A percentile compares a stretch with the other conserved stretches of the same genome.
Evolutionary conservation across 1,284 basidiomycete genomes (phyloP).

Genomic region (Pyrrhoderma lamaoense): DNA sequence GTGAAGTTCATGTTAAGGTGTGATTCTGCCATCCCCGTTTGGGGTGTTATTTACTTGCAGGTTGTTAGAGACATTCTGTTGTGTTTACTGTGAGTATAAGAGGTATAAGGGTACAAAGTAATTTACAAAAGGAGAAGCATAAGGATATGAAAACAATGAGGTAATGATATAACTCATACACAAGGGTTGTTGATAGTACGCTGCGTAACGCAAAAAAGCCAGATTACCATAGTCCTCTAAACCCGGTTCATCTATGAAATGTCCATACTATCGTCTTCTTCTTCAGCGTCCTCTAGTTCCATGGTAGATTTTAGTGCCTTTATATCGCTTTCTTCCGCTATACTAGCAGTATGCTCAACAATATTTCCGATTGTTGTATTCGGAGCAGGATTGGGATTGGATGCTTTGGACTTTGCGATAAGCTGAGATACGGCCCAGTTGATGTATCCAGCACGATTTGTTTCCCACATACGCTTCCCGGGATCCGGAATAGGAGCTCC

Average conservation of each 20-base stretch:
- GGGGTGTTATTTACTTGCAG: too few species aligned
- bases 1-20: too few species aligned
- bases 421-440: constrained; percentile 60
- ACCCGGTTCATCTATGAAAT: background rate
- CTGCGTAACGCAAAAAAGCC: too few species aligned
- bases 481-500: constrained; percentile 38
- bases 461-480: constrained; percentile 67
- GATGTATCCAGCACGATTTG: constrained; percentile 53
- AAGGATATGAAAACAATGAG: too few species aligned
- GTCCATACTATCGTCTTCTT: constrained; percentile 11
- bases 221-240: background rate
- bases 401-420: constrained; percentile 38
- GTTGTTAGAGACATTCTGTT: too few species aligned
- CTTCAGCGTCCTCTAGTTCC: background rate
- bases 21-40: too few species aligned
- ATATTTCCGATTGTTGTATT: constrained; percentile 20
- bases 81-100: too few species aligned
- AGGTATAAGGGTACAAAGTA: too few species aligned
- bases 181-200: too few species aligned
- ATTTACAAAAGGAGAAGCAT: too few species aligned
- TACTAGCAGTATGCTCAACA: constrained; percentile 21
- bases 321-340: constrained; percentile 25
- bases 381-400: constrained; percentile 21
- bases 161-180: too few species aligned
- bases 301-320: constrained; percentile 21